These are phyloP conservation scores for Pythium folliculosum DNA, from an alignment of 352 stramenopile genomes.

Conservation along the genomic window DNA sequence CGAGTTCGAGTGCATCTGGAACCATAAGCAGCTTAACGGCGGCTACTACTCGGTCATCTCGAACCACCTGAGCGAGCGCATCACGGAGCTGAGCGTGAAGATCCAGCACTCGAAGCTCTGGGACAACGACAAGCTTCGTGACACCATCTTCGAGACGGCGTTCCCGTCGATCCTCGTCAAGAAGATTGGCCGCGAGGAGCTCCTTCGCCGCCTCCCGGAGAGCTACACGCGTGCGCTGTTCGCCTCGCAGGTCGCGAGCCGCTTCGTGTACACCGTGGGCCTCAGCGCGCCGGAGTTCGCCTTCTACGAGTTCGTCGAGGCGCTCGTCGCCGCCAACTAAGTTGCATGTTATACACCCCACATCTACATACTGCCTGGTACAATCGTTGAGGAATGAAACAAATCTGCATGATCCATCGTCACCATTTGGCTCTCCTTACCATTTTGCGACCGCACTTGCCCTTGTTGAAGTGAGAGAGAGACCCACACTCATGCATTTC, in stretches of 20 bases:
- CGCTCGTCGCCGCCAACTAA: constrained; percentile 38
- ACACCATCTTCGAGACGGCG: constrained; percentile 75
- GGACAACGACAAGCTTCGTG: constrained; percentile 62
- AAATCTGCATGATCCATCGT: neutral
- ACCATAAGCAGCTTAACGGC: constrained; percentile 64
- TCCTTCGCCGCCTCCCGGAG: constrained; percentile 70
- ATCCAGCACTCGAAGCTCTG: constrained; percentile 78
- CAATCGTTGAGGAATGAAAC: constrained; percentile 1
- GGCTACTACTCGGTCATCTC: constrained; percentile 76
- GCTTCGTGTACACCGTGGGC: constrained; percentile 80
- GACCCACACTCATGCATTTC: constrained; percentile 14
- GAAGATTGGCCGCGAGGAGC: constrained; percentile 60
- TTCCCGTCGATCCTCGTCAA: constrained; percentile 70
- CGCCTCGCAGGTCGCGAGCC: constrained; percentile 76
- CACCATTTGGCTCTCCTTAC: too few relatives aligned
- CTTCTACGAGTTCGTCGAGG: constrained; percentile 87
- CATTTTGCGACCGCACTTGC: too few relatives aligned
- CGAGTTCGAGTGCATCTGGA: constrained; percentile 88
- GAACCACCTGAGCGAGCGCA: constrained; percentile 78
- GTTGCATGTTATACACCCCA: neutral
- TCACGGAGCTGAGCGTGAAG: constrained; percentile 81
- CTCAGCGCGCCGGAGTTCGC: constrained; percentile 76
- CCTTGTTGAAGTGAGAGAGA: constrained; percentile 6
- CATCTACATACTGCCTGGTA: neutral
- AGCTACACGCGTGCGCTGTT: constrained; percentile 83